A percentile compares a stretch with the other conserved stretches of the same genome.
Conservation (phyloP, 2,329 filamentous ascomycete genomes). For the Rhynchosporium graminicola region DNA sequence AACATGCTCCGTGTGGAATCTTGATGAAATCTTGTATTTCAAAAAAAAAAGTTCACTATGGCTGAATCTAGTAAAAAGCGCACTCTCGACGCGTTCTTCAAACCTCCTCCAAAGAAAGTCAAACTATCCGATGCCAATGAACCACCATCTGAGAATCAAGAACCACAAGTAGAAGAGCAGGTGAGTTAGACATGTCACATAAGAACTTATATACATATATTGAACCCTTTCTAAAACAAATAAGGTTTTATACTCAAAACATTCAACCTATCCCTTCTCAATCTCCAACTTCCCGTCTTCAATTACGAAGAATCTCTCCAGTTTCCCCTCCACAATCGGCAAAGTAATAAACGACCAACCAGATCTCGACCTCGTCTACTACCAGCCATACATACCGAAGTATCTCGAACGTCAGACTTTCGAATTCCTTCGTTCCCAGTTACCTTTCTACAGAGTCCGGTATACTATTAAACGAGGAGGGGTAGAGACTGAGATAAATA, state of each 20-base stretch:
- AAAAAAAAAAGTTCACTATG: slow-evolving; percentile 23
- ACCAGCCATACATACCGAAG: slow-evolving; percentile 68
- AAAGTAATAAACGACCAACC: slow-evolving; percentile 64
- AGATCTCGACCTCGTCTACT: slow-evolving; percentile 74
- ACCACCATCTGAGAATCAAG: background rate
- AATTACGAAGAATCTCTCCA: slow-evolving; percentile 45
- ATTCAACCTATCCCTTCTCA: slow-evolving; percentile 53
- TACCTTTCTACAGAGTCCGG: slow-evolving; percentile 75
- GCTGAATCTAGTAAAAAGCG: slow-evolving; percentile 51
- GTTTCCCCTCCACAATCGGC: slow-evolving; percentile 54
- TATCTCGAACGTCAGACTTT: slow-evolving; percentile 62
- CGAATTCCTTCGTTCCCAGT: slow-evolving; percentile 66
- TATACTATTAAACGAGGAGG: slow-evolving; percentile 71
- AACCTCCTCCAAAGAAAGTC: slow-evolving; percentile 47
- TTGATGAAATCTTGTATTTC: no score
- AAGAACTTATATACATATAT: background rate
- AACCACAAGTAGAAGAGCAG: slow-evolving; percentile 4
- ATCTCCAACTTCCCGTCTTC: slow-evolving; percentile 48
- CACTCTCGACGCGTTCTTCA: slow-evolving; percentile 71
- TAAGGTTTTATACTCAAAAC: slow-evolving; percentile 39
- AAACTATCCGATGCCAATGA: slow-evolving; percentile 30
- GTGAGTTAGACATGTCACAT: slow-evolving; percentile 14
- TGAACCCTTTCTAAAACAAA: slow-evolving; percentile 14
- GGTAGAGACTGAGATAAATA: slow-evolving; percentile 60
- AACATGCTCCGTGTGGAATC: background rate